Percentiles rank a stretch among this genome's conserved stretches.
Conservation (phyloP, 192 early-diverging fungal genomes). For the Backusella macrospora region DNA sequence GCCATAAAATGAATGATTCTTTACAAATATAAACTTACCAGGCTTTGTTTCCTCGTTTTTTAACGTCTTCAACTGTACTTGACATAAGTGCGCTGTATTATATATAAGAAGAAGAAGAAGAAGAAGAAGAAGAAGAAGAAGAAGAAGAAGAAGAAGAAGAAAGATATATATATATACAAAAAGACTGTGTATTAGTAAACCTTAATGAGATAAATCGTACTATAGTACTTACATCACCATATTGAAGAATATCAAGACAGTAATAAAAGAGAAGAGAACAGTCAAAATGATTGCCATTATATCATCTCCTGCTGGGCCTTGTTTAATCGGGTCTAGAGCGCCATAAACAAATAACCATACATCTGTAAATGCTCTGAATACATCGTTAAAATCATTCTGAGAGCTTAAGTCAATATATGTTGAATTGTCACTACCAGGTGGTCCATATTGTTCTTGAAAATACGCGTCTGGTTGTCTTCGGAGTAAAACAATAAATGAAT, state of each 20-base stretch:
- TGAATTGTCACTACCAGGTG: not conserved
- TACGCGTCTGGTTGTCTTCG: not conserved
- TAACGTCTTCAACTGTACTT: slow-evolving; percentile 15
- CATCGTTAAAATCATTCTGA: slow-evolving; percentile 8
- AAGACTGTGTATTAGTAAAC: not conserved
- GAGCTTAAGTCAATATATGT: not conserved
- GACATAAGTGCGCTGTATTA: slow-evolving; percentile 23
- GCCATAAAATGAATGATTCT: not conserved
- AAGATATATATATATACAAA: too few relatives aligned
- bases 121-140: too few relatives aligned
- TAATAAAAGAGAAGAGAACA: slow-evolving; percentile 13
- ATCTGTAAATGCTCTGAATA: not conserved
- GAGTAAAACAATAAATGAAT: slow-evolving; percentile 18
- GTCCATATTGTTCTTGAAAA: slow-evolving; percentile 9
- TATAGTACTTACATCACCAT: slow-evolving; percentile 23
- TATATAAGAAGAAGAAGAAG: not conserved
- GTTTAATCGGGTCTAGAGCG: not conserved
- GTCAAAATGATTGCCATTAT: slow-evolving; percentile 1
- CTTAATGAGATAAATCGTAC: not conserved
- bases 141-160: too few relatives aligned
- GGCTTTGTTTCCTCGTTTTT: slow-evolving; percentile 11
- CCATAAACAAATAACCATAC: slow-evolving; percentile 20
- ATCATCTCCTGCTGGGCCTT: not conserved
- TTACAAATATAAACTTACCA: not conserved
- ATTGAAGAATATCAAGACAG: slow-evolving; percentile 23